phyloP scores from a whole-genome alignment of 2,329 filamentous ascomycete species.

The Cadophora malorum region DNA sequence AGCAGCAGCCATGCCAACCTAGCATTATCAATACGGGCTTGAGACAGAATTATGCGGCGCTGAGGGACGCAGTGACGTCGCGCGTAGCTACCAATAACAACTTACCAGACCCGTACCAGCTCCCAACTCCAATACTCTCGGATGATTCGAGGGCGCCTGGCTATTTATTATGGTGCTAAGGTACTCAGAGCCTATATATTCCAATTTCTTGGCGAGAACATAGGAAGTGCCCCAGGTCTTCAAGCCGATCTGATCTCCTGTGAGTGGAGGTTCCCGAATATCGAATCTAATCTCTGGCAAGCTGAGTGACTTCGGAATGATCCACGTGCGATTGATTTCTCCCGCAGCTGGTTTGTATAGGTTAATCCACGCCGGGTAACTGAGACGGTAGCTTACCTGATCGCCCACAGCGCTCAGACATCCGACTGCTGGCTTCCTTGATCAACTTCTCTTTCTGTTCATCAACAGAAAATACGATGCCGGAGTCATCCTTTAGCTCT shows the following conservation, averaged over 20 bases:
- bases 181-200: slow-evolving; percentile 45
- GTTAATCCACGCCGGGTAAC: background rate
- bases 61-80: background rate
- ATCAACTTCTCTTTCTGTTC: slow-evolving; percentile 73
- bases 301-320: slow-evolving; percentile 54
- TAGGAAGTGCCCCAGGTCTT: slow-evolving; percentile 88
- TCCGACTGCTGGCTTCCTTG: slow-evolving; percentile 77
- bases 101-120: slow-evolving; percentile 26
- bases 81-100: background rate
- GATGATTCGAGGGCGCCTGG: background rate
- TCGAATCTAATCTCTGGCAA: slow-evolving; percentile 64
- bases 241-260: slow-evolving; percentile 84
- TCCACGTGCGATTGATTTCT: slow-evolving; percentile 65
- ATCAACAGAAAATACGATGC: slow-evolving; percentile 52
- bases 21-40: slow-evolving; percentile 4
- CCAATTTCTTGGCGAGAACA: slow-evolving; percentile 77
- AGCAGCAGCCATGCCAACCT: slow-evolving; percentile 82
- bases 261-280: slow-evolving; percentile 86
- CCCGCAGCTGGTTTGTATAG: slow-evolving; percentile 14
- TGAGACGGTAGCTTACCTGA: slow-evolving; percentile 55
- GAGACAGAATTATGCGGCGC: background rate
- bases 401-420: slow-evolving; percentile 87
- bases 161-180: slow-evolving; percentile 47
- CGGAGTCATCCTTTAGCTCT: slow-evolving; percentile 38
- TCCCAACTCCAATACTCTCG: slow-evolving; percentile 75